A percentile compares a stretch with the other conserved stretches of the same genome.
Conservation (phyloP, 139 green algal genomes). For the Diplosphaera chodatii region DNA sequence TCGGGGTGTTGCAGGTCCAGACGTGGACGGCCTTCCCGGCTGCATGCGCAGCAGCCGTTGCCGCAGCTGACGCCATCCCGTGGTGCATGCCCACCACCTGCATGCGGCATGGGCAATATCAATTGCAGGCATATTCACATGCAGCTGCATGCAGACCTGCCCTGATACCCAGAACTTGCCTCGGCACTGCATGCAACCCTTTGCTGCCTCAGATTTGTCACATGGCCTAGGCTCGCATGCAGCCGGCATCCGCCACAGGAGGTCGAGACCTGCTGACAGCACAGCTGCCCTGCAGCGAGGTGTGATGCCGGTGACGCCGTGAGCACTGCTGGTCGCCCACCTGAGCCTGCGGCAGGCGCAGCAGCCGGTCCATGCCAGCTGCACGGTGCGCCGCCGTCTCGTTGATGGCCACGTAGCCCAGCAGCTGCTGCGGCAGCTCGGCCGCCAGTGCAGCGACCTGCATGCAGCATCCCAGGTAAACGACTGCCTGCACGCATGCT, state of each 20-base stretch:
- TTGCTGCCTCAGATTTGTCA: no score
- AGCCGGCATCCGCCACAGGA: no score
- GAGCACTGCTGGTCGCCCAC: not conserved
- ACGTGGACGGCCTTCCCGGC: slow-evolving; percentile 28
- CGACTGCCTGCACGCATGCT: no score
- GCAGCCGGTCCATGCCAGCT: slow-evolving; percentile 28
- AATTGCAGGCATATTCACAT: no score
- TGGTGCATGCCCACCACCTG: slow-evolving; percentile 26
- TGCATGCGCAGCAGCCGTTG: slow-evolving; percentile 12
- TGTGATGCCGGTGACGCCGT: no score
- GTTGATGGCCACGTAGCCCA: slow-evolving; percentile 46
- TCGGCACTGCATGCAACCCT: no score
- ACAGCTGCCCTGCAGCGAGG: no score
- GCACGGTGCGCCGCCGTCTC: slow-evolving; percentile 23
- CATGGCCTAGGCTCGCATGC: no score
- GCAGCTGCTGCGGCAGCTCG: slow-evolving; percentile 10
- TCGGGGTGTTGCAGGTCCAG: slow-evolving; percentile 49
- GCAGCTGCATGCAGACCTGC: no score
- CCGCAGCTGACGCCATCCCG: slow-evolving; percentile 23
- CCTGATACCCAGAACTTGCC: no score
- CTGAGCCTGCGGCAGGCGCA: slow-evolving; percentile 23
- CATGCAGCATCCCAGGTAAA: not conserved
- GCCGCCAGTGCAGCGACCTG: not conserved
- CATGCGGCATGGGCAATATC: no score
- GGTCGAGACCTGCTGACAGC: no score